Evolutionary conservation across 345 rosid species (phyloP), one percentile per base, ranked within the genome.

Genomic region (Hibiscus trionum): DNA sequence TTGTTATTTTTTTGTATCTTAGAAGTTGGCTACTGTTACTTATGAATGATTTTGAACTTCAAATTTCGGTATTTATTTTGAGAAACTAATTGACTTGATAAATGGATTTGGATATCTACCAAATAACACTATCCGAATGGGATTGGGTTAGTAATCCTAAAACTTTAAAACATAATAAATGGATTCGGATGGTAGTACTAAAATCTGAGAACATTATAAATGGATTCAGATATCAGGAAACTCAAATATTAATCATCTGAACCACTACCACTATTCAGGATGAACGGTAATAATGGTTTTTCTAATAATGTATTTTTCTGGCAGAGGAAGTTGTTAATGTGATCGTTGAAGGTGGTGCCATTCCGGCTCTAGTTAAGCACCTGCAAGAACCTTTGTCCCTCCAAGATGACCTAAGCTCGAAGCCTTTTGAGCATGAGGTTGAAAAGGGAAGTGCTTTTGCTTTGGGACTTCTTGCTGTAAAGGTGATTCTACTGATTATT

Each of bases 391-490:
- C 99, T 19, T 87, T 90, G 62, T 83, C 49, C 11, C 75, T 24
- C 37, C 96, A 89, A 63, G 86, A 73, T 49, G 96, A 82, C 31
- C 56, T 72, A 61, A 74, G 67, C 75, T 62, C 72, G 19, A 92
- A 76, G 85, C 98, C 97, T 69, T 93, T 81, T 56, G 96, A 95
- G 80, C 99, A 95, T n/a, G 99, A 95, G 78, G 98, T 92, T 2
- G 99, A 95, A 88, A 95, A 95, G 80, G 98, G 94, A 77, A 87
- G 99, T 74, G 99, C 99, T 11, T 93, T 90, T 72, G 97, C 98
- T 11, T 85, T 95, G 39, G 99, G 99, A 49, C 90, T 92, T 72
- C 98, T 95, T 17, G 98, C 99, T 4, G 88, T 95, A 26, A 95
- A 92, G 99, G 99, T 88, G 35, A 35, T 58, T 62, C 61, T 50